phyloP scores from a whole-genome alignment of 2,329 filamentous ascomycete genomes.

The Epichloe bromicola region DNA sequence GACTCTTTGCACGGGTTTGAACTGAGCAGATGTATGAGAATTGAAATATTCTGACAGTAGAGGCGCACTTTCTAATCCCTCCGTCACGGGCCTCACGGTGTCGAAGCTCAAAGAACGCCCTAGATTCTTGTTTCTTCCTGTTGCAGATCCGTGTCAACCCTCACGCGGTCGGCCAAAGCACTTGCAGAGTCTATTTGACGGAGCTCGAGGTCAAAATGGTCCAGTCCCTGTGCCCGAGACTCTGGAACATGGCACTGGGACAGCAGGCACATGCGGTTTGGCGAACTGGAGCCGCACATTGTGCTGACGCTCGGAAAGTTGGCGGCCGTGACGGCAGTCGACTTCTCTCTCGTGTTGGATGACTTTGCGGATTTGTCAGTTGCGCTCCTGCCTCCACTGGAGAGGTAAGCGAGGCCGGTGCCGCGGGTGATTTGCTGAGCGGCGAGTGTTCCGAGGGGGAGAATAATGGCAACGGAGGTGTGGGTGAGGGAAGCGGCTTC shows the following conservation, averaged over 20 bases:
- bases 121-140: constrained; percentile 20
- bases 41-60: too few species aligned
- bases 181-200: constrained; percentile 15
- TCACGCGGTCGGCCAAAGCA: constrained; percentile 4
- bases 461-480: constrained; percentile 36
- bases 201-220: constrained; percentile 21
- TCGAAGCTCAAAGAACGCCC: constrained; percentile 8
- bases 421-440: constrained; percentile 31
- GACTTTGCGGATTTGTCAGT: not conserved
- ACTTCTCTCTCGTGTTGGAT: not conserved
- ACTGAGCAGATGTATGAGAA: too few species aligned
- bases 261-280: constrained; percentile 11
- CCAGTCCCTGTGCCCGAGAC: constrained; percentile 5
- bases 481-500: constrained; percentile 36
- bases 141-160: constrained; percentile 15
- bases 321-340: constrained; percentile 6
- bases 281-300: constrained; percentile 6
- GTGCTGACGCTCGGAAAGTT: constrained; percentile 2
- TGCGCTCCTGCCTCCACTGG: not conserved
- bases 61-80: not conserved
- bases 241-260: constrained; percentile 15
- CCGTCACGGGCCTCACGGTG: not conserved
- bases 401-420: constrained; percentile 9
- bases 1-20: not conserved
- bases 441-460: constrained; percentile 38